Conservation (phyloP, 345 rosid genomes). For the Erucastrum elatum region DNA sequence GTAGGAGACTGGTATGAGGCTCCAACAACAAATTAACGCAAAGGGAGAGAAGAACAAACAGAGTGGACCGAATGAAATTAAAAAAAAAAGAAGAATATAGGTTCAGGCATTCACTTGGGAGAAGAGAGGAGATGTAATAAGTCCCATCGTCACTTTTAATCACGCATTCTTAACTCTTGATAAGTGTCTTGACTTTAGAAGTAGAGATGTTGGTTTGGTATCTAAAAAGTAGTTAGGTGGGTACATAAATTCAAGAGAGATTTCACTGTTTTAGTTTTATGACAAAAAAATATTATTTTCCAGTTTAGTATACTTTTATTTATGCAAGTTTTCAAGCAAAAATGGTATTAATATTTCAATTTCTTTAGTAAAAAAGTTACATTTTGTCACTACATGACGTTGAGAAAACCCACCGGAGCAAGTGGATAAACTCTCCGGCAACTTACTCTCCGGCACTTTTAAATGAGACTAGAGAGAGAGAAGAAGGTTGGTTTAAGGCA, state of each 20-base stretch:
- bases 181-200: no score
- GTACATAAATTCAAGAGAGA: no score
- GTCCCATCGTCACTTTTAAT: no score
- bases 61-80: constrained; percentile 41
- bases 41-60: constrained; percentile 37
- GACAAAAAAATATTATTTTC: background rate
- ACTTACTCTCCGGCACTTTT: background rate
- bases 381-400: constrained; percentile 25
- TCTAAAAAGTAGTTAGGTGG: background rate
- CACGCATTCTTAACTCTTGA: no score
- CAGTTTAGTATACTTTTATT: background rate
- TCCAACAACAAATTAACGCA: no score
- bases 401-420: background rate
- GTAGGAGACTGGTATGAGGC: constrained; percentile 43
- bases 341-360: background rate
- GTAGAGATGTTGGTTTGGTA: no score
- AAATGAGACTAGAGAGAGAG: constrained; percentile 8
- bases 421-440: background rate
- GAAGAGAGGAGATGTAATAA: constrained; percentile 19
- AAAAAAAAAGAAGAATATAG: no score
- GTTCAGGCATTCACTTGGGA: background rate
- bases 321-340: no score
- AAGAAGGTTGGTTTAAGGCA: constrained; percentile 6
- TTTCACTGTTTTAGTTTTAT: background rate
- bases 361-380: constrained; percentile 8